Conservation (phyloP, 495 filamentous ascomycete genomes). For the Astrothelium subdiscretum region DNA sequence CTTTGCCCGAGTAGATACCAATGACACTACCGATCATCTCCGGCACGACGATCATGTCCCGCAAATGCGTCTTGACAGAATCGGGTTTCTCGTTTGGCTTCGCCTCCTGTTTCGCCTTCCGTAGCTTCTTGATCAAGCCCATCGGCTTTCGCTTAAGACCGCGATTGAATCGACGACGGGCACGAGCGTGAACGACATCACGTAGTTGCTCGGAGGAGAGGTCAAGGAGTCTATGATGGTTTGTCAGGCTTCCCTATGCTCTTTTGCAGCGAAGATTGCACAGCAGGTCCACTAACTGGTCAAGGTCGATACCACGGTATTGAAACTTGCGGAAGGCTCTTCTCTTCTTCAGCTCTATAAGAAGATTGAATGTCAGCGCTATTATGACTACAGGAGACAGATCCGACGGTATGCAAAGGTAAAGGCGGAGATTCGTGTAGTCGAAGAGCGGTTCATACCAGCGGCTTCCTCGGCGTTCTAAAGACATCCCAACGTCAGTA, state of each 20-base stretch:
- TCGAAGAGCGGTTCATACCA: slow-evolving; percentile 40
- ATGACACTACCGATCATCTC: slow-evolving; percentile 99
- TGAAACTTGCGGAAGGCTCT: slow-evolving; percentile 99
- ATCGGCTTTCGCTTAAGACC: slow-evolving; percentile 99
- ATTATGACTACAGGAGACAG: slow-evolving; percentile 10
- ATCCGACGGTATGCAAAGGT: neutral
- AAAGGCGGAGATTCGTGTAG: neutral
- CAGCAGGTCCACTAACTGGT: slow-evolving; percentile 61
- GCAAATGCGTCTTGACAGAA: slow-evolving; percentile 96
- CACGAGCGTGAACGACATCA: slow-evolving; percentile 96
- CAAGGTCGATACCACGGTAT: slow-evolving; percentile 97
- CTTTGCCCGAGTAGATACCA: slow-evolving; percentile 99
- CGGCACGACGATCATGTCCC: slow-evolving; percentile 98
- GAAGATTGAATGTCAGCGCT: slow-evolving; percentile 7
- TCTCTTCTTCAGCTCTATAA: slow-evolving; percentile 88
- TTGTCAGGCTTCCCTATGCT: neutral
- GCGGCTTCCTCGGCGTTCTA: slow-evolving; percentile 92
- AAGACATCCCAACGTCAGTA: slow-evolving; percentile 14
- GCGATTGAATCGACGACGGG: slow-evolving; percentile 97
- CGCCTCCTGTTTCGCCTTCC: slow-evolving; percentile 98
- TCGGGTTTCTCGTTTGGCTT: slow-evolving; percentile 99
- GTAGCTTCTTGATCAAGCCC: slow-evolving; percentile 99
- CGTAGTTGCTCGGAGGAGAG: slow-evolving; percentile 97
- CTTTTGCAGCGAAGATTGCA: slow-evolving; percentile 7
- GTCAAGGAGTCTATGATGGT: slow-evolving; percentile 69